Evolutionary conservation across 73 alveolate genomes (phyloP).

Genomic region (Blepharisma japonicum): DNA sequence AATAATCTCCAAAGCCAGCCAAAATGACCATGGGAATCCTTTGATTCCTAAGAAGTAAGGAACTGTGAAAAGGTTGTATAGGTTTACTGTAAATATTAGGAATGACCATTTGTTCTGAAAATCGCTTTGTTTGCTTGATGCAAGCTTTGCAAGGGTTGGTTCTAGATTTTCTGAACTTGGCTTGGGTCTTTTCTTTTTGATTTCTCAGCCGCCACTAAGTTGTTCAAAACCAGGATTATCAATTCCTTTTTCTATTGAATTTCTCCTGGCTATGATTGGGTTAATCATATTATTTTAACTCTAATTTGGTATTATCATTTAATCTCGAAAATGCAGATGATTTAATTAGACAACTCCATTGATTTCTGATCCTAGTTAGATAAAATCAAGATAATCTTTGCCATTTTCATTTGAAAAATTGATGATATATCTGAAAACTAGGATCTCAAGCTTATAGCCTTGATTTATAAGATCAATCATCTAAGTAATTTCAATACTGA

Average conservation of each 20-base stretch:
- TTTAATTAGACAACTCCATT: too few species aligned
- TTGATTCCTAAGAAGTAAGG: conserved; percentile 53
- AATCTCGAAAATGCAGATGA: too few species aligned
- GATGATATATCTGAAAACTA: too few species aligned
- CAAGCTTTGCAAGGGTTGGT: neutral
- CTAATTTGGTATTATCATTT: too few species aligned
- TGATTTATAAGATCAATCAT: too few species aligned
- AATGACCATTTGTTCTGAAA: conserved; percentile 43
- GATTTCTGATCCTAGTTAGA: too few species aligned
- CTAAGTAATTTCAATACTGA: too few species aligned
- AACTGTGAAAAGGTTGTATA: conserved; percentile 50
- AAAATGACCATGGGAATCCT: conserved; percentile 50
- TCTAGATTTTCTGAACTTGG: neutral
- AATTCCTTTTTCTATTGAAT: neutral
- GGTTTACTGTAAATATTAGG: conserved; percentile 28
- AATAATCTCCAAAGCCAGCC: conserved; percentile 51
- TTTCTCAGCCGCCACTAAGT: neutral
- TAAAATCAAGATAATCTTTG: too few species aligned
- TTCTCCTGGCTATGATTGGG: too few species aligned
- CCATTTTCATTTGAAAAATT: too few species aligned
- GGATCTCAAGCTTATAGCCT: too few species aligned
- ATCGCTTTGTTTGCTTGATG: neutral
- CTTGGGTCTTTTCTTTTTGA: neutral
- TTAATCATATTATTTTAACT: too few species aligned
- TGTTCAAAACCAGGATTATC: neutral